Evolutionary conservation across 169 alveolate species (phyloP).

Genomic region (Cryptosporidium bovis): DNA sequence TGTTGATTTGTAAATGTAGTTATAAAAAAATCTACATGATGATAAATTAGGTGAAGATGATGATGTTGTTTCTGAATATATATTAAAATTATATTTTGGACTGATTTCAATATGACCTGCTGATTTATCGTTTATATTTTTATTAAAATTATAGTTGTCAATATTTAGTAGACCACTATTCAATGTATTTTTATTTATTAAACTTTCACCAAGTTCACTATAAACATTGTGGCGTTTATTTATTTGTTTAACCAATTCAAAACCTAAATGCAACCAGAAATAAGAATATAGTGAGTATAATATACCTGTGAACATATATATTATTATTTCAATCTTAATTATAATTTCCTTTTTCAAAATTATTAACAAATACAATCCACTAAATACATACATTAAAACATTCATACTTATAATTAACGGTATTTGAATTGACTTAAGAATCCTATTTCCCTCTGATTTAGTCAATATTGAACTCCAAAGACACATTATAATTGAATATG

Average conservation of each 20-base stretch:
- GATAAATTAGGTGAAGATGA: not conserved
- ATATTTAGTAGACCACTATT: not conserved
- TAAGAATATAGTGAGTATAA: not conserved
- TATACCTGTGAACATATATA: not conserved
- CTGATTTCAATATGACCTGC: not conserved
- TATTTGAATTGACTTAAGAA: not conserved
- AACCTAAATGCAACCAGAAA: slow-evolving; percentile 42
- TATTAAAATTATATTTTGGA: too few species aligned
- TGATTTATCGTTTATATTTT: not conserved
- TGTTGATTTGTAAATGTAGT: slow-evolving; percentile 8
- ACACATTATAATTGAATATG: slow-evolving; percentile 38
- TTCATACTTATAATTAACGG: slow-evolving; percentile 2
- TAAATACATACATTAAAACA: not conserved
- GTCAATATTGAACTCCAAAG: slow-evolving; percentile 40
- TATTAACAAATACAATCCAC: not conserved
- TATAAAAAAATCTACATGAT: not conserved
- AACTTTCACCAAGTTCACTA: slow-evolving; percentile 3
- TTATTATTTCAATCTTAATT: not conserved
- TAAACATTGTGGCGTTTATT: slow-evolving; percentile 34
- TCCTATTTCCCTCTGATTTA: not conserved
- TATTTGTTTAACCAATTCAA: slow-evolving; percentile 10
- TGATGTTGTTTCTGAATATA: too few species aligned
- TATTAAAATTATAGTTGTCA: not conserved
- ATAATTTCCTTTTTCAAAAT: not conserved
- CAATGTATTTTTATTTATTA: slow-evolving; percentile 3